A percentile compares a stretch with the other conserved stretches of the same genome.
Conservation (phyloP, 805 yeast genomes). For the Saccharomycopsis synnaedendra region DNA sequence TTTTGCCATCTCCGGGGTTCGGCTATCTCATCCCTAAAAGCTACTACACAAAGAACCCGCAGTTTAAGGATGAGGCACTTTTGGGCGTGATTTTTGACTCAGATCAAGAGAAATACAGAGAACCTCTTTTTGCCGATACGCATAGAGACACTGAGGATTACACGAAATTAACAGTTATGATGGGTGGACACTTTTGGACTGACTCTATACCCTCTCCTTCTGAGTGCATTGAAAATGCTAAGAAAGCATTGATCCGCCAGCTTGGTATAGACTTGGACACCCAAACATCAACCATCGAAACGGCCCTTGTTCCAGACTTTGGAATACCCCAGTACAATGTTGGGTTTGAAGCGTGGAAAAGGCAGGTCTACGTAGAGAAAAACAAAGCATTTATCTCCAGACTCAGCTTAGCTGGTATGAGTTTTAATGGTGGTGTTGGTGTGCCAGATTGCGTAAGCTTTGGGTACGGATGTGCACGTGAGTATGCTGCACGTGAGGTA, state of each 20-base stretch:
- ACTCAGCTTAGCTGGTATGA: constrained; percentile 40
- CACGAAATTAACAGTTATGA: constrained; percentile 77
- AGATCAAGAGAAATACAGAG: constrained; percentile 53
- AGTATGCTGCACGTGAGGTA: not conserved
- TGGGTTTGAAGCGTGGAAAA: constrained; percentile 36
- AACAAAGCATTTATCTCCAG: constrained; percentile 41
- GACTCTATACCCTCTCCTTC: constrained; percentile 23
- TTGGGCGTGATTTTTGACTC: constrained; percentile 90
- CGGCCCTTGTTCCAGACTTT: not conserved
- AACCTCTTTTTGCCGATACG: constrained; percentile 19
- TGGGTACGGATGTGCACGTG: constrained; percentile 44
- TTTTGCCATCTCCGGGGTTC: constrained; percentile 53
- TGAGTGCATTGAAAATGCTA: constrained; percentile 23
- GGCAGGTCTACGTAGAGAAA: constrained; percentile 27
- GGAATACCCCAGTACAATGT: constrained; percentile 76
- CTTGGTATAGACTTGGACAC: constrained; percentile 25
- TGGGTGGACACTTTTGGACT: constrained; percentile 67
- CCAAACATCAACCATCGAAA: constrained; percentile 2
- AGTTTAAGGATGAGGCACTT: constrained; percentile 38
- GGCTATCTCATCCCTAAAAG: constrained; percentile 76
- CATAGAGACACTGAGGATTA: constrained; percentile 26
- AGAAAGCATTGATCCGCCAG: constrained; percentile 28
- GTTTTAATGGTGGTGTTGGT: constrained; percentile 71
- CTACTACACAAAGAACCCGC: constrained; percentile 20
- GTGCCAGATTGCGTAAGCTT: constrained; percentile 78